A percentile compares a stretch with the other conserved stretches of the same genome.
These are phyloP conservation scores for Talaromyces piceae DNA, from an alignment of 2,329 filamentous ascomycete species.

Conservation along the genomic window DNA sequence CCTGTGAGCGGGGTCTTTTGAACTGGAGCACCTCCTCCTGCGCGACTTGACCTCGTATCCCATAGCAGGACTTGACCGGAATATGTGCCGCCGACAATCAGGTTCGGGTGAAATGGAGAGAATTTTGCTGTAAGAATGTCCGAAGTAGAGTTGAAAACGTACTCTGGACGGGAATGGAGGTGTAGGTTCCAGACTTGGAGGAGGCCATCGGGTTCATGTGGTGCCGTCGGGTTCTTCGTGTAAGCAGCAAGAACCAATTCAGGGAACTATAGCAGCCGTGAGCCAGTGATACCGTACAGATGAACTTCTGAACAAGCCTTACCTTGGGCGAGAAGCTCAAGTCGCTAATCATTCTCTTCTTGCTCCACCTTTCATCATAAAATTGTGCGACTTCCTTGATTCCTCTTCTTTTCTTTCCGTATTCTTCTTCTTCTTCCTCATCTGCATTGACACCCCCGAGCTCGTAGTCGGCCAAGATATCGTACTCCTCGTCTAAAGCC, in stretches of 20 bases:
- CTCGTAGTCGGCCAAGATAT: slow-evolving; percentile 91
- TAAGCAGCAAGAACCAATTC: slow-evolving; percentile 91
- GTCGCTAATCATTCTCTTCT: slow-evolving; percentile 94
- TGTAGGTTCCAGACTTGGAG: slow-evolving; percentile 97
- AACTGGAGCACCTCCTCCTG: slow-evolving; percentile 60
- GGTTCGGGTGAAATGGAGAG: slow-evolving; percentile 95
- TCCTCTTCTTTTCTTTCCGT: slow-evolving; percentile 37
- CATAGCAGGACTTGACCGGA: slow-evolving; percentile 93
- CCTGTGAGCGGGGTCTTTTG: slow-evolving; percentile 95
- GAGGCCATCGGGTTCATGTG: slow-evolving; percentile 85
- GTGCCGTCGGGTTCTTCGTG: slow-evolving; percentile 92
- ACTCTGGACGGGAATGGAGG: slow-evolving; percentile 88
- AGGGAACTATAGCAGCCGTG: slow-evolving; percentile 52
- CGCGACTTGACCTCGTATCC: slow-evolving; percentile 86
- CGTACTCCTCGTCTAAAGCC: slow-evolving; percentile 90
- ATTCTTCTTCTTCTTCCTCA: slow-evolving; percentile 70
- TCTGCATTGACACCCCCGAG: slow-evolving; percentile 63
- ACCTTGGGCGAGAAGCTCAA: slow-evolving; percentile 91
- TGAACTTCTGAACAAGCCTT: slow-evolving; percentile 5
- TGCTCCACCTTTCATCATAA: slow-evolving; percentile 91
- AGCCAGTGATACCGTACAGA: background rate
- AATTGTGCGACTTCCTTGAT: slow-evolving; percentile 83
- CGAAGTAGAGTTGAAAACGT: slow-evolving; percentile 91
- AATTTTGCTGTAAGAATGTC: slow-evolving; percentile 95
- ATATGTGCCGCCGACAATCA: slow-evolving; percentile 94